Evolutionary conservation across 2,329 filamentous ascomycete species (phyloP).

Genomic region (Clonostachys rhizophaga): DNA sequence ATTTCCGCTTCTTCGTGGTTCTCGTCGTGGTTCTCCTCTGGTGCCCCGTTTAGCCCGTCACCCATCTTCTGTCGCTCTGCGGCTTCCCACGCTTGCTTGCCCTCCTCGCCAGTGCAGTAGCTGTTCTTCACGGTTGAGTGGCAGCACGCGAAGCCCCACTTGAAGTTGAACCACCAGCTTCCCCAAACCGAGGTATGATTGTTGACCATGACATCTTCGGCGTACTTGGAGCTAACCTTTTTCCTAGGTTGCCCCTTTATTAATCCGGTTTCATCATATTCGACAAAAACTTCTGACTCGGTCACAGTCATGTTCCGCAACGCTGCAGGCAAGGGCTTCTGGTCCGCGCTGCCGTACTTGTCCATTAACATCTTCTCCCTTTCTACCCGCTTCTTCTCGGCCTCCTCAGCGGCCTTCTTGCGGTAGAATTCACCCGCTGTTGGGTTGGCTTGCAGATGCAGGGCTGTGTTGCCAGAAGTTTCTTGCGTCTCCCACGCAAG

Average conservation of each 20-base stretch:
- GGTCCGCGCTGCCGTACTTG: slow-evolving; percentile 73
- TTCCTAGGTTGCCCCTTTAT: slow-evolving; percentile 83
- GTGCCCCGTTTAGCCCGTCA: slow-evolving; percentile 26
- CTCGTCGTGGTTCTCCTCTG: slow-evolving; percentile 19
- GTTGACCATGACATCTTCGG: slow-evolving; percentile 81
- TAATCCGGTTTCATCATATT: slow-evolving; percentile 86
- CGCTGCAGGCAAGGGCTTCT: slow-evolving; percentile 49
- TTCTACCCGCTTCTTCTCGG: slow-evolving; percentile 62
- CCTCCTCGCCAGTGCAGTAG: slow-evolving; percentile 92
- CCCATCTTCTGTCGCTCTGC: slow-evolving; percentile 59
- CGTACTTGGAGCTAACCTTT: slow-evolving; percentile 82
- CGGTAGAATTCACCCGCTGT: slow-evolving; percentile 84
- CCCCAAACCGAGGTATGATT: slow-evolving; percentile 95
- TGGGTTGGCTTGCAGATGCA: slow-evolving; percentile 94
- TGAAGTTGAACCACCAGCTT: slow-evolving; percentile 94
- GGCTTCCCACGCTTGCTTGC: slow-evolving; percentile 75
- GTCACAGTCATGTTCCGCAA: slow-evolving; percentile 65
- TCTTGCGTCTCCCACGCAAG: slow-evolving; percentile 98
- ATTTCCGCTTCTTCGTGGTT: slow-evolving; percentile 10
- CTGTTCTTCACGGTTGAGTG: slow-evolving; percentile 93
- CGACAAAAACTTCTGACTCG: slow-evolving; percentile 82
- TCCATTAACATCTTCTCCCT: slow-evolving; percentile 68
- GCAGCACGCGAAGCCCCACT: slow-evolving; percentile 96
- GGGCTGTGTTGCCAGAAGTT: slow-evolving; percentile 67
- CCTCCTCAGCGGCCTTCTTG: slow-evolving; percentile 74